Percentiles rank a stretch among this genome's conserved stretches.
Conservation (phyloP, 1,284 basidiomycete genomes). For the Abortiporus biennis region DNA sequence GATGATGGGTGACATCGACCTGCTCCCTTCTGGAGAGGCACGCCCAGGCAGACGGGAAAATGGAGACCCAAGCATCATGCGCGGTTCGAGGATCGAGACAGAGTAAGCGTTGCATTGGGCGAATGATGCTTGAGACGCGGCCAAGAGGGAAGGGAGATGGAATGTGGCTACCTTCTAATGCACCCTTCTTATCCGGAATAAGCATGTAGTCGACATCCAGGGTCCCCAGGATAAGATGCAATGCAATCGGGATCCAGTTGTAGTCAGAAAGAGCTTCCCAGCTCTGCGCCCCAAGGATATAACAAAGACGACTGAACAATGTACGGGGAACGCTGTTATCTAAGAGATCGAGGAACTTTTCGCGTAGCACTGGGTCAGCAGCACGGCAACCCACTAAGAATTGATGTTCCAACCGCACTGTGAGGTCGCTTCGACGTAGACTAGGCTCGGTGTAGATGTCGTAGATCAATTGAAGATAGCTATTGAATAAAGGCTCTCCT, state of each 20-base stretch:
- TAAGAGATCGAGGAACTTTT: slow-evolving; percentile 87
- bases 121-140: slow-evolving; percentile 58
- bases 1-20: slow-evolving; percentile 82
- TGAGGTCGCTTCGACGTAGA: slow-evolving; percentile 89
- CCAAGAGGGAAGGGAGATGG: slow-evolving; percentile 34
- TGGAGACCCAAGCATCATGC: slow-evolving; percentile 85
- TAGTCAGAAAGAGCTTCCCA: slow-evolving; percentile 94
- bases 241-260: slow-evolving; percentile 93
- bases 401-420: slow-evolving; percentile 87
- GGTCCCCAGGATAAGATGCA: slow-evolving; percentile 85
- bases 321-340: slow-evolving; percentile 86
- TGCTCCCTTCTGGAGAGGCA: slow-evolving; percentile 86
- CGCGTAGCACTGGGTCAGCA: slow-evolving; percentile 74
- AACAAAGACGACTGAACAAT: slow-evolving; percentile 79
- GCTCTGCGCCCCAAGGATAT: slow-evolving; percentile 89
- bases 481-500: slow-evolving; percentile 69
- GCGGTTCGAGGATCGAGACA: slow-evolving; percentile 78
- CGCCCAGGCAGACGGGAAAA: slow-evolving; percentile 89
- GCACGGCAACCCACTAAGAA: slow-evolving; percentile 93
- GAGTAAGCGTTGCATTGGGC: slow-evolving; percentile 78
- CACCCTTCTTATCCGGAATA: slow-evolving; percentile 26
- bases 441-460: slow-evolving; percentile 90
- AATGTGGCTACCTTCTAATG: slow-evolving; percentile 23
- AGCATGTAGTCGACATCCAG: slow-evolving; percentile 61
- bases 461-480: slow-evolving; percentile 88